Conservation (phyloP, 305 asterid species). For the Solanum aculeatissimum region DNA sequence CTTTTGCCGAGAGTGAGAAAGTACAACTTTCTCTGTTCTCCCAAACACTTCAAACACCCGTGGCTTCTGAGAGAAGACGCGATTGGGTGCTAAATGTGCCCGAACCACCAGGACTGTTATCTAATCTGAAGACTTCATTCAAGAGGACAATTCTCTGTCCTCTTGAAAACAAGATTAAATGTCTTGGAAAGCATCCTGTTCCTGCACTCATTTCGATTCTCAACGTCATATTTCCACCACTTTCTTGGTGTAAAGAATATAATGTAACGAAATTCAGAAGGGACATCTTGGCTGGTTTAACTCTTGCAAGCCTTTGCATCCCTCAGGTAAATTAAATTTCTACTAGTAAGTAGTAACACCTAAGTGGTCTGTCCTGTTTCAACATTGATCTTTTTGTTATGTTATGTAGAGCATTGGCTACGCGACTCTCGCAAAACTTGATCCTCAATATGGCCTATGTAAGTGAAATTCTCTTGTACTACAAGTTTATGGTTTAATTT, state of each 20-base stretch:
- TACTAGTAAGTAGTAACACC: not conserved
- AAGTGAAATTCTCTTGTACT: slow-evolving; percentile 1
- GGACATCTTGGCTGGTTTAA: slow-evolving; percentile 29
- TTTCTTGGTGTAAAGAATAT: slow-evolving; percentile 20
- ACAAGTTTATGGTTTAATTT: not conserved
- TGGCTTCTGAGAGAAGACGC: not conserved
- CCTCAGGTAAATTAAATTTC: slow-evolving; percentile 18
- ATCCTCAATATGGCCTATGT: slow-evolving; percentile 39
- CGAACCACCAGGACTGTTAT: slow-evolving; percentile 15
- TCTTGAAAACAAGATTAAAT: not conserved
- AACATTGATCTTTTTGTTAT: not conserved
- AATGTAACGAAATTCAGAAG: slow-evolving; percentile 13
- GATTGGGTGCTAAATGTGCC: slow-evolving; percentile 28
- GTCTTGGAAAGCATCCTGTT: not conserved
- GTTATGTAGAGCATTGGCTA: slow-evolving; percentile 25
- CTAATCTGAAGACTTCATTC: not conserved
- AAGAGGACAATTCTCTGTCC: not conserved
- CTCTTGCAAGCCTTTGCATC: slow-evolving; percentile 39
- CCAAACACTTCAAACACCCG: slow-evolving; percentile 25
- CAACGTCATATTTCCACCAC: slow-evolving; percentile 16
- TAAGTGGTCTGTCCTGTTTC: not conserved
- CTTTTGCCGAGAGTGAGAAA: not conserved
- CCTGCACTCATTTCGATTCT: not conserved
- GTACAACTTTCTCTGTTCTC: slow-evolving; percentile 9
- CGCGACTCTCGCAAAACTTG: slow-evolving; percentile 31